phyloP scores from a whole-genome alignment of 192 early-diverging fungal species.

The Mortierella antarctica region DNA sequence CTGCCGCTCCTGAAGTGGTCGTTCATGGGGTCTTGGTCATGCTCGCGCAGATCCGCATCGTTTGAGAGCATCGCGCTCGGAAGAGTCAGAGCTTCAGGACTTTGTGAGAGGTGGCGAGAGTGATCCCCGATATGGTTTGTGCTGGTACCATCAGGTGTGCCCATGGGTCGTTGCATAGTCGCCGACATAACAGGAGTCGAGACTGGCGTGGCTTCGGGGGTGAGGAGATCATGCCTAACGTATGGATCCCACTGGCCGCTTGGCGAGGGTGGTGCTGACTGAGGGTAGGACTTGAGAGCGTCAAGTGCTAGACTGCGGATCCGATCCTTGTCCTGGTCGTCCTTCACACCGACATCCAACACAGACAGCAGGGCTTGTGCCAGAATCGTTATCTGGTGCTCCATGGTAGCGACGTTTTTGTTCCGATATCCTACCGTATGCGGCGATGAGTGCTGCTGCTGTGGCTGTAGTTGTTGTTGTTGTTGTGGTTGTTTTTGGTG shows the following conservation, averaged over 20 bases:
- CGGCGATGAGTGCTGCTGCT: neutral
- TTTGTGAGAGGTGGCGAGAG: neutral
- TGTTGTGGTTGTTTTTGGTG: neutral
- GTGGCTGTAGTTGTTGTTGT: neutral
- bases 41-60: neutral
- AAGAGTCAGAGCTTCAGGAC: neutral
- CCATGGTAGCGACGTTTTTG: neutral
- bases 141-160: too few species aligned
- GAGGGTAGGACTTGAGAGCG: neutral
- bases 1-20: neutral
- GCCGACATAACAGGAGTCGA: conserved; percentile 12
- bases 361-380: conserved; percentile 4
- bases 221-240: neutral
- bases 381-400: neutral
- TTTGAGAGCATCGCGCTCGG: conserved; percentile 8
- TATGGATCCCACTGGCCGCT: neutral
- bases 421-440: neutral
- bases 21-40: neutral
- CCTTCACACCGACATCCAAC: neutral
- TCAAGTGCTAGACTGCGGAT: neutral
- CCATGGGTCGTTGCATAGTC: neutral
- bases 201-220: conserved; percentile 9
- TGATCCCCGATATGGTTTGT: neutral
- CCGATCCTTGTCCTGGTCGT: neutral
- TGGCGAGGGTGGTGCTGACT: neutral